phyloP scores from a whole-genome alignment of 495 filamentous ascomycete genomes.

The Penicillium malachiteum region DNA sequence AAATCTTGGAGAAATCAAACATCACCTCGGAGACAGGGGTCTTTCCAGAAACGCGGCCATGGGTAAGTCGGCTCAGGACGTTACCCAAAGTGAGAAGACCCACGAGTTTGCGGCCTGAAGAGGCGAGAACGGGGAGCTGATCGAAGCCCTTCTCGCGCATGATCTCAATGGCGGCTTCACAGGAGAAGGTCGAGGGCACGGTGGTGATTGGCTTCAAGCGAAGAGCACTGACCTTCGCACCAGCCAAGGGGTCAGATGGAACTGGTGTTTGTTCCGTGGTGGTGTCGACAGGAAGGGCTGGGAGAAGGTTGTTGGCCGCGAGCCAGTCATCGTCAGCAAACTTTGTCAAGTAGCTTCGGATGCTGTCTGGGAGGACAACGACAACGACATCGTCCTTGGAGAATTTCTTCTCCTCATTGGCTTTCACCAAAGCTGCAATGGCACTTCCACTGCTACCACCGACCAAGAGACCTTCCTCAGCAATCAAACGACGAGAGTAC shows the following conservation, averaged over 20 bases:
- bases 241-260: slow-evolving; percentile 58
- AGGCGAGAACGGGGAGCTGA: slow-evolving; percentile 84
- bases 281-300: slow-evolving; percentile 49
- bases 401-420: slow-evolving; percentile 71
- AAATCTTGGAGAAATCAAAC: slow-evolving; percentile 87
- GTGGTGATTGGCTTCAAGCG: slow-evolving; percentile 91
- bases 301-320: slow-evolving; percentile 85
- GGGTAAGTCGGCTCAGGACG: slow-evolving; percentile 82
- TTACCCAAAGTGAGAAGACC: slow-evolving; percentile 94
- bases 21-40: slow-evolving; percentile 84
- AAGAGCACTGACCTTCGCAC: slow-evolving; percentile 74
- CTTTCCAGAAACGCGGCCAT: slow-evolving; percentile 69
- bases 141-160: slow-evolving; percentile 98
- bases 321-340: slow-evolving; percentile 99
- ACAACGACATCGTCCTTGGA: slow-evolving; percentile 80
- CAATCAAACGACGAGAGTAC: slow-evolving; percentile 83
- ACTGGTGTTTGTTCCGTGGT: slow-evolving; percentile 33
- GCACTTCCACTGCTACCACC: slow-evolving; percentile 94
- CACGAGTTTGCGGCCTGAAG: slow-evolving; percentile 68
- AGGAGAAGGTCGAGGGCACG: slow-evolving; percentile 63
- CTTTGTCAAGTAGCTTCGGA: slow-evolving; percentile 97
- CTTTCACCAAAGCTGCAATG: slow-evolving; percentile 78
- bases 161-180: slow-evolving; percentile 85
- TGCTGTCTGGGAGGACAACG: slow-evolving; percentile 90
- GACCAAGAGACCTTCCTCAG: slow-evolving; percentile 91